These are phyloP conservation scores for Rhodotorula sp. DNA, from an alignment of 1,284 basidiomycete species.

Conservation along the genomic window DNA sequence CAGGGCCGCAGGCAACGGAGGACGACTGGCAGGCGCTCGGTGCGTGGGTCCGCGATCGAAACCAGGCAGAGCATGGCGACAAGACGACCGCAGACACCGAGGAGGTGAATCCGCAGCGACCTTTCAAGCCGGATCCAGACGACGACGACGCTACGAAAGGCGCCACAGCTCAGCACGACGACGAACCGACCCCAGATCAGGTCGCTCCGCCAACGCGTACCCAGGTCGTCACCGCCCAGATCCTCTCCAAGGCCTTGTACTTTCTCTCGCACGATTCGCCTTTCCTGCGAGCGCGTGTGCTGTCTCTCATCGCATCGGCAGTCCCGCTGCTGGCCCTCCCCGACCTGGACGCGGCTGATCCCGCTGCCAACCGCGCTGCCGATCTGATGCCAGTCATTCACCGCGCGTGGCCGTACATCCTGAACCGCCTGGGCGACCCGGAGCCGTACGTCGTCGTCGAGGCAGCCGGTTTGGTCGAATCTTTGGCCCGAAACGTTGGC, in stretches of 20 bases:
- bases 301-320: slow-evolving; percentile 68
- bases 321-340: slow-evolving; percentile 65
- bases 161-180: not conserved
- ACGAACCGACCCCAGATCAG: not conserved
- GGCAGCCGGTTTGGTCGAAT: slow-evolving; percentile 67
- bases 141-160: not conserved
- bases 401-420: slow-evolving; percentile 80
- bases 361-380: slow-evolving; percentile 53
- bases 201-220: slow-evolving; percentile 14
- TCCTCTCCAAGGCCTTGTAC: slow-evolving; percentile 78
- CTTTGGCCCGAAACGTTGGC: slow-evolving; percentile 66
- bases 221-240: slow-evolving; percentile 48
- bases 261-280: slow-evolving; percentile 85
- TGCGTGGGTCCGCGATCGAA: slow-evolving; percentile 62
- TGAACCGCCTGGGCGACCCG: slow-evolving; percentile 64
- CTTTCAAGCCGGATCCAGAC: slow-evolving; percentile 21
- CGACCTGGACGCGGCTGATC: not conserved
- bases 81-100: slow-evolving; percentile 51
- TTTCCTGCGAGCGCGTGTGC: slow-evolving; percentile 74
- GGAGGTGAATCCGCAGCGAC: slow-evolving; percentile 30
- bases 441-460: slow-evolving; percentile 67
- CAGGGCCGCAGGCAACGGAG: not conserved
- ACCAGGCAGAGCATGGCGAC: slow-evolving; percentile 48
- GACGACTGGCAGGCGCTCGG: slow-evolving; percentile 56
- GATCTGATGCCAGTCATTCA: slow-evolving; percentile 79